Conservation (phyloP, 129 eudicot genomes). For the Lactuca saligna region DNA sequence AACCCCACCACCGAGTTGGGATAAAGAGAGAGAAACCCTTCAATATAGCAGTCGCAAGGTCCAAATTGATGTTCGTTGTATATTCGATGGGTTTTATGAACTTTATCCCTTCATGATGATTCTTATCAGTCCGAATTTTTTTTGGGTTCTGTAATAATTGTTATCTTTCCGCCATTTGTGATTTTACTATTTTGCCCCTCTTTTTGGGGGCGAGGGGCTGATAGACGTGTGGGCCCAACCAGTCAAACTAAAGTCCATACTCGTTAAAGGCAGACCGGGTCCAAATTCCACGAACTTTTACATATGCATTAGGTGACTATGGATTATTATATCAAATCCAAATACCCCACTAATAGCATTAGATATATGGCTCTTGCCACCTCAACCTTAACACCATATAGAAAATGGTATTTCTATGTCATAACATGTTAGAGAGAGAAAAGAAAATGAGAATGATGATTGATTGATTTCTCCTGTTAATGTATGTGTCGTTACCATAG, state of each 20-base stretch:
- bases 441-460: too few species aligned
- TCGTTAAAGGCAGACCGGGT: neutral
- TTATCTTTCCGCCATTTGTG: neutral
- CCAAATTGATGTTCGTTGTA: conserved; percentile 30
- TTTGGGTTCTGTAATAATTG: neutral
- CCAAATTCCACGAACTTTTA: neutral
- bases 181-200: conserved; percentile 6
- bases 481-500: too few species aligned
- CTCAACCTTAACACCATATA: too few species aligned
- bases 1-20: conserved; percentile 30
- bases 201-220: too few species aligned
- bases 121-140: neutral
- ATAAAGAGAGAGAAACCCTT: conserved; percentile 17
- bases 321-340: too few species aligned
- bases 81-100: conserved; percentile 28
- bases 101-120: conserved; percentile 21
- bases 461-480: too few species aligned
- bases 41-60: neutral
- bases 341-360: too few species aligned
- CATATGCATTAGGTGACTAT: too few species aligned
- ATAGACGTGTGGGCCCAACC: neutral
- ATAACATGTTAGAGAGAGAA: too few species aligned
- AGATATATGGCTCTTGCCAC: too few species aligned
- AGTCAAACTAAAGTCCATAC: neutral
- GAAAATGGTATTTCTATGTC: too few species aligned